Conservation (phyloP, 352 stramenopile genomes). For the Phytophthora pisi region DNA sequence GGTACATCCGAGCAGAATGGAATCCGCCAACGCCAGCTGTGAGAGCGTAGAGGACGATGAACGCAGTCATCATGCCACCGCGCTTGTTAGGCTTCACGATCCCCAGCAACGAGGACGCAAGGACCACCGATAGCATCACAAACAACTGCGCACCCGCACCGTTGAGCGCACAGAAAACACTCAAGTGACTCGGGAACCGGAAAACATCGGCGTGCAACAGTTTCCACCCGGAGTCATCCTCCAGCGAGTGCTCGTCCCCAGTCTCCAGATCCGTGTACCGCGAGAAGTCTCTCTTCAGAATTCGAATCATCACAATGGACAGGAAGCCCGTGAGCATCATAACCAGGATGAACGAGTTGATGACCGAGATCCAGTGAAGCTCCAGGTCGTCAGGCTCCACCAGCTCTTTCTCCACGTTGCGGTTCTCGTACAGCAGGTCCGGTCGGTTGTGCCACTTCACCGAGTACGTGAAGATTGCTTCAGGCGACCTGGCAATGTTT, state of each 20-base stretch:
- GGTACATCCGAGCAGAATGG: constrained; percentile 92
- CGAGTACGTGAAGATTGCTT: constrained; percentile 94
- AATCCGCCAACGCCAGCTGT: constrained; percentile 95
- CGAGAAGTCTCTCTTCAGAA: constrained; percentile 98
- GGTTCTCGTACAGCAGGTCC: constrained; percentile 88
- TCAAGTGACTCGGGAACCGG: constrained; percentile 91
- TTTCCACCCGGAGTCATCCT: constrained; percentile 98
- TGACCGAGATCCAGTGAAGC: constrained; percentile 98
- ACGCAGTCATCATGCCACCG: constrained; percentile 92
- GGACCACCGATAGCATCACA: constrained; percentile 90
- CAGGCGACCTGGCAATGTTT: constrained; percentile 48
- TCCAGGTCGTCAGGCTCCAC: constrained; percentile 65
- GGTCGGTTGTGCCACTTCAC: constrained; percentile 94
- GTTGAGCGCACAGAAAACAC: constrained; percentile 92
- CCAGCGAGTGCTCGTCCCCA: constrained; percentile 75
- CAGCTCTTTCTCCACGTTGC: constrained; percentile 78
- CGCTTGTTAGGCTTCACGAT: constrained; percentile 94
- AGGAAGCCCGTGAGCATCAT: constrained; percentile 97
- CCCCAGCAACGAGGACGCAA: constrained; percentile 91
- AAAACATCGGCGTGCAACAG: constrained; percentile 98
- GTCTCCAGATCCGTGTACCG: constrained; percentile 96
- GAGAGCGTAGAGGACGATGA: constrained; percentile 95
- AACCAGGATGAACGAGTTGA: constrained; percentile 98
- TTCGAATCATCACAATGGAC: constrained; percentile 96
- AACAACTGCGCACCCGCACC: constrained; percentile 95